Evolutionary conservation across 225 moss, liverwort and hornwort genomes (phyloP).

Genomic region (Marchantia polymorpha): DNA sequence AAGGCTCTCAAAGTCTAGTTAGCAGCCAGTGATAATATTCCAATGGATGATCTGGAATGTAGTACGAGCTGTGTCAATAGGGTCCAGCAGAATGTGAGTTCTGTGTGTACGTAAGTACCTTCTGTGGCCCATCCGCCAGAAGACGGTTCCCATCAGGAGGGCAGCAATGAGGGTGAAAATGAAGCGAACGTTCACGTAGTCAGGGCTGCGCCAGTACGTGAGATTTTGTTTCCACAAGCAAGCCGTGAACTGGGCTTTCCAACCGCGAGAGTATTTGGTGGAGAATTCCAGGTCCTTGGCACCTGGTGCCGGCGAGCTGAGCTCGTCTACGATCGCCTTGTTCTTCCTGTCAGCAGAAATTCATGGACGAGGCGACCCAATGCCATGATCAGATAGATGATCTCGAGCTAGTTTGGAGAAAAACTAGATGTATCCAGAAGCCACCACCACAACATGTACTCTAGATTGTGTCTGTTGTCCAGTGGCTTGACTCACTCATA

Average conservation of each 20-base stretch:
- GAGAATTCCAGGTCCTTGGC: slow-evolving; percentile 53
- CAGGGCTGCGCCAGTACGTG: slow-evolving; percentile 75
- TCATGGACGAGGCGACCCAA: too few species aligned
- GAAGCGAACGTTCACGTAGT: slow-evolving; percentile 69
- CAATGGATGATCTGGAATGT: too few species aligned
- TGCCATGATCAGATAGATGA: too few species aligned
- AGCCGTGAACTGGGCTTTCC: slow-evolving; percentile 55
- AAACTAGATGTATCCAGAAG: neutral
- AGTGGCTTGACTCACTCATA: slow-evolving; percentile 46
- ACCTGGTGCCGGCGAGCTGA: slow-evolving; percentile 43
- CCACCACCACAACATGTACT: neutral
- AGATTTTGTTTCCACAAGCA: slow-evolving; percentile 83
- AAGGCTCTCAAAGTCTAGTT: too few species aligned
- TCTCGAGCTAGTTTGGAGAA: too few species aligned
- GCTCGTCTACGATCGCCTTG: slow-evolving; percentile 43
- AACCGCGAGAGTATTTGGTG: slow-evolving; percentile 54
- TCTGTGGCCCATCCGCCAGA: slow-evolving; percentile 62
- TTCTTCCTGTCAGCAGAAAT: slow-evolving; percentile 40
- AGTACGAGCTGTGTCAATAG: too few species aligned
- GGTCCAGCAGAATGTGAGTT: too few species aligned
- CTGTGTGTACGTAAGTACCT: slow-evolving; percentile 23
- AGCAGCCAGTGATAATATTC: too few species aligned
- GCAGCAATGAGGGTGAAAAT: slow-evolving; percentile 54
- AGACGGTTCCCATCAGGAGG: slow-evolving; percentile 66
- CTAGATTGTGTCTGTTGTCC: neutral